Evolutionary conservation across 371 early-diverging fungal genomes (phyloP), one percentile per base, ranked within the genome.

Genomic region (Mortierella polycephala): DNA sequence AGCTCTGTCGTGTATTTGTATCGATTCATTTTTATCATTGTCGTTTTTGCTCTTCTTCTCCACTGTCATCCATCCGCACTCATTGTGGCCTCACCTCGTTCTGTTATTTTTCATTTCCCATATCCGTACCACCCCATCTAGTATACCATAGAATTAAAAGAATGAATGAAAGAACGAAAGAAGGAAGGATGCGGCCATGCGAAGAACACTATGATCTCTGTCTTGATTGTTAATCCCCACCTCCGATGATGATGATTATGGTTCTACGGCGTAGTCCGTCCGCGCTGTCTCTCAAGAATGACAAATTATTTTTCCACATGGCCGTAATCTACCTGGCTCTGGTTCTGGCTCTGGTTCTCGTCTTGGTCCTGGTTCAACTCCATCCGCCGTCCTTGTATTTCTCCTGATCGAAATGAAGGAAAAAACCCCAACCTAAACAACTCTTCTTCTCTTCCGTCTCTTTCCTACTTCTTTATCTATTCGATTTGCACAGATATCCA

Each of bases 251-350:
- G 30, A 14, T 57, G 14, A 5, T 39, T 57, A 42, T n/a, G 12
- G 6, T 56, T 23, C 56, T 56, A 13, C 39, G 16, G 56, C 9
- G 39, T 40, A 12, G 13, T 39, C 18, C 0, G 16, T 53, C 53
- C 13, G 20, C 53, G 30, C 30, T 30, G 30, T 20, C 10, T 3
- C 47, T 10, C 18, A 20, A 21, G 42, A 62, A 62, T 62, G 62
- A 62, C 62, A 53, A 62, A 62, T 62, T 54, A 39, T 62, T 62
- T 62, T 41, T 54, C 62, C 62, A 41, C 30, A 30, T 30, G 30
- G 30, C 30, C 30, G 30, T 30, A 30, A 30, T 30, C 2, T 30
- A 30, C 30, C 1, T 30, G 30, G 30, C 4, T 30, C 30, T 30
- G 30, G 30, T 30, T 30, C 30, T 30, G 30, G 30, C 30, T 30